A percentile compares a stretch with the other conserved stretches of the same genome.
Evolutionary conservation across 306 rosid genomes (phyloP).

Genomic region (Argentina anserina): DNA sequence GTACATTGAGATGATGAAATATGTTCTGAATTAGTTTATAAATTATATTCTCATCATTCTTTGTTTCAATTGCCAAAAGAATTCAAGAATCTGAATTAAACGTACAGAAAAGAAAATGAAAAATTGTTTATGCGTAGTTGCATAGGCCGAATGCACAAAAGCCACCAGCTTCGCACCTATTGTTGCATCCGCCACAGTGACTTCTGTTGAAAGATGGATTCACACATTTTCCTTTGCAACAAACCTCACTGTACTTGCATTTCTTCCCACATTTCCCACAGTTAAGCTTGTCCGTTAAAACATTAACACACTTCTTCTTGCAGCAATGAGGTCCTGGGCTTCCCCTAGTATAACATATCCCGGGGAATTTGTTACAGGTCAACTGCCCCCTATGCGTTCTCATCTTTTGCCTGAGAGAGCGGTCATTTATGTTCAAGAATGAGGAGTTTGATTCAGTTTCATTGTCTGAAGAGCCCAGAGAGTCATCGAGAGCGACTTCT

Average conservation of each 20-base stretch:
- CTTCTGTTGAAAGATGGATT: conserved; percentile 28
- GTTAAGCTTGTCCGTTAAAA: conserved; percentile 11
- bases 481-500: background rate
- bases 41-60: background rate
- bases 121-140: conserved; percentile 8
- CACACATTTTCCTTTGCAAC: conserved; percentile 33
- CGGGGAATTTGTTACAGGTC: conserved; percentile 21
- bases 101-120: background rate
- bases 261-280: conserved; percentile 28
- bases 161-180: conserved; percentile 18
- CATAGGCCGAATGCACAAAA: conserved; percentile 33
- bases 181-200: conserved; percentile 32
- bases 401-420: conserved; percentile 5
- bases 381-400: background rate
- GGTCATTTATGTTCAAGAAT: background rate
- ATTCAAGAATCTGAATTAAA: conserved; percentile 5
- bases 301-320: conserved; percentile 36
- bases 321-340: conserved; percentile 30
- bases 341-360: conserved; percentile 24
- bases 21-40: background rate
- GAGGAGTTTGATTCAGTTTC: background rate
- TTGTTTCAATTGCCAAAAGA: background rate
- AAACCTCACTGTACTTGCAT: conserved; percentile 25
- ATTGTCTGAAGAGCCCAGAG: background rate
- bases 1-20: background rate